Conservation (phyloP, 257 asterid species). For the Dorcoceras hygrometricum region DNA sequence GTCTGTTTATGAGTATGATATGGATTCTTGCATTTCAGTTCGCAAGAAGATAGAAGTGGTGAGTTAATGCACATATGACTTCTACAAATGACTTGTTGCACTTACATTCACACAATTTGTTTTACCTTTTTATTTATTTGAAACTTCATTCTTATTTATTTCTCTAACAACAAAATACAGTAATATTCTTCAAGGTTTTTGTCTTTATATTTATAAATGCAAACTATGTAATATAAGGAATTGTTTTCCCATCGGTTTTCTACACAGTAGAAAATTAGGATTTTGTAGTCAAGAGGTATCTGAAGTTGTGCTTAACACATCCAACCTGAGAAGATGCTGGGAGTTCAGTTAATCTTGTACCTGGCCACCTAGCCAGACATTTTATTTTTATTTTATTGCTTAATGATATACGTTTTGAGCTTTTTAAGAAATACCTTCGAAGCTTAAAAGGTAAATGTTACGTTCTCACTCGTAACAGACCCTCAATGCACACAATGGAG, state of each 20-base stretch:
- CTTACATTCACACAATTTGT: slow-evolving; percentile 21
- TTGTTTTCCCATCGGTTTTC: not conserved
- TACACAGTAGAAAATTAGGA: not conserved
- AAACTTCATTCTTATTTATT: slow-evolving; percentile 16
- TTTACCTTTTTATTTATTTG: slow-evolving; percentile 3
- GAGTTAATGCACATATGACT: slow-evolving; percentile 27
- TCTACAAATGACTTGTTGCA: slow-evolving; percentile 16
- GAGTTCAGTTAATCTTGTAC: not conserved
- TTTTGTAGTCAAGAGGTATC: not conserved
- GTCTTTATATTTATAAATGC: not conserved
- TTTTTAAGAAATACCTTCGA: not conserved
- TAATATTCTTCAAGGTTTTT: not conserved
- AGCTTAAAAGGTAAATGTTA: slow-evolving; percentile 1
- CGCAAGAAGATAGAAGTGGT: slow-evolving; percentile 83
- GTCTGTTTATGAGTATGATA: slow-evolving; percentile 88
- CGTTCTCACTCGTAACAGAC: no score
- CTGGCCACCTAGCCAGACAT: not conserved
- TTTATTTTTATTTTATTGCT: slow-evolving; percentile 14
- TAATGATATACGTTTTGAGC: not conserved
- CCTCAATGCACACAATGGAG: no score
- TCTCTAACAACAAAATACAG: not conserved
- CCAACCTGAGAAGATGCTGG: not conserved
- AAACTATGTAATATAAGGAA: not conserved
- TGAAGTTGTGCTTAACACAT: not conserved
- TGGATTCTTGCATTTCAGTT: slow-evolving; percentile 78